Conservation (phyloP, 805 yeast genomes). For the Candida morakotiae region DNA sequence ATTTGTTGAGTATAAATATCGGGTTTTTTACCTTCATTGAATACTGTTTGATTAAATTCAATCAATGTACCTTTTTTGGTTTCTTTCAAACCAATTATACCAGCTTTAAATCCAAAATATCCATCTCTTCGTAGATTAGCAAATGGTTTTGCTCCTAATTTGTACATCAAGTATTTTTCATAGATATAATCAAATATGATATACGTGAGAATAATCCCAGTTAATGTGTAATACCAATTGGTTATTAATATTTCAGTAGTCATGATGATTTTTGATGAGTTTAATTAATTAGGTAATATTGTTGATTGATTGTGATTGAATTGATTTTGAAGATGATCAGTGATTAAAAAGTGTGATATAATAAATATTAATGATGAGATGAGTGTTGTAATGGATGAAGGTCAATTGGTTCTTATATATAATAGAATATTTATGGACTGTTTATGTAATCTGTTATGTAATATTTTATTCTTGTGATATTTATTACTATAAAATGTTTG, state of each 20-base stretch:
- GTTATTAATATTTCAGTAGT: neutral
- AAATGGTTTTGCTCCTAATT: conserved; percentile 14
- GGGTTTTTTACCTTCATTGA: conserved; percentile 6
- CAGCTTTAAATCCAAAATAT: conserved; percentile 17
- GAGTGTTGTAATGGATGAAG: no score
- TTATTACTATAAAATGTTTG: no score
- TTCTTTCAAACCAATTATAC: conserved; percentile 7
- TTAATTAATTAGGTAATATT: no score
- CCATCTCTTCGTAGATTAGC: conserved; percentile 10
- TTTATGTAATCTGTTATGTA: no score
- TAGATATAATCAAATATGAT: neutral
- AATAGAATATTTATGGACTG: no score
- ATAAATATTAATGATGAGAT: no score
- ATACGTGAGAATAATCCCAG: conserved; percentile 3
- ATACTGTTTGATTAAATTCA: conserved; percentile 14
- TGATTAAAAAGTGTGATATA: no score
- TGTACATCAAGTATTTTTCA: conserved; percentile 6
- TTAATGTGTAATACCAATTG: conserved; percentile 5
- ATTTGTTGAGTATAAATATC: conserved; percentile 4
- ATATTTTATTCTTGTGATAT: no score
- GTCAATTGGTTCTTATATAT: no score
- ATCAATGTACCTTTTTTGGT: conserved; percentile 10
- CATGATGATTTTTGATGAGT: no score
- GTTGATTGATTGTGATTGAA: no score
- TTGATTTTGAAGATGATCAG: no score